Evolutionary conservation across 108 stramenopile genomes (phyloP), one percentile per base, ranked within the genome.

Genomic region (Cyclotella atomus): DNA sequence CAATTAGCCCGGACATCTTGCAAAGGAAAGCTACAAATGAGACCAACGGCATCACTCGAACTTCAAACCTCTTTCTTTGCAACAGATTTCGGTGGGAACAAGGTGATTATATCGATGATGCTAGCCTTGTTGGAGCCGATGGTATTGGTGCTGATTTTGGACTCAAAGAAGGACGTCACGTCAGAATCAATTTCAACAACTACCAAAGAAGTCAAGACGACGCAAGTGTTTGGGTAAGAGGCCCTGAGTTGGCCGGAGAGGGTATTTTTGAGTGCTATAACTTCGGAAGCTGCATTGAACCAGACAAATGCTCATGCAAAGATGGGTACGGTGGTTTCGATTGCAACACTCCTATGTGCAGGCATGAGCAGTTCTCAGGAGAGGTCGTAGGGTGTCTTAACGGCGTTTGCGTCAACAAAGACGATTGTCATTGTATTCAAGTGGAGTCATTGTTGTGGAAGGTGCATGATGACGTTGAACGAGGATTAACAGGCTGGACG

Each of bases 281-380:
- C 61, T 52, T 68, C 24, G 89, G 89, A 17, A 84, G 83, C 49
- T 93, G 92, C 77, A 61, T 93, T 25, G 87, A 76, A 17, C 92
- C 92, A n/a, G 92, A 93, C 65, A 61, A 52, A 15, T 93, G 92
- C 70, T 84, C 89, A 3, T 93, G 92, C 73, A 78, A 61, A 66
- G 92, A 93, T 76, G 92, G 92, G 1, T 93, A 85, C 66, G 87
- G 69, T 9, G 92, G 89, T 2, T 88, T 84, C 63, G 92, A 93
- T 76, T 93, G 92, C 73, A 61, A 61, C 19, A 90, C 84, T 20
- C 90, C 92, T 0, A 82, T 91, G 24, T 93, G 92, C 69, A 68
- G 92, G 56, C 92, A 93, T 74, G 62, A 87, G 43, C 87, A 90
- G 64, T 68, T 53, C 24, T 53, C 70, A 3, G 85, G 87, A 1